Base-by-base conservation (phyloP, 1,284 basidiomycete species). In the Cystobasidium sp. region DNA sequence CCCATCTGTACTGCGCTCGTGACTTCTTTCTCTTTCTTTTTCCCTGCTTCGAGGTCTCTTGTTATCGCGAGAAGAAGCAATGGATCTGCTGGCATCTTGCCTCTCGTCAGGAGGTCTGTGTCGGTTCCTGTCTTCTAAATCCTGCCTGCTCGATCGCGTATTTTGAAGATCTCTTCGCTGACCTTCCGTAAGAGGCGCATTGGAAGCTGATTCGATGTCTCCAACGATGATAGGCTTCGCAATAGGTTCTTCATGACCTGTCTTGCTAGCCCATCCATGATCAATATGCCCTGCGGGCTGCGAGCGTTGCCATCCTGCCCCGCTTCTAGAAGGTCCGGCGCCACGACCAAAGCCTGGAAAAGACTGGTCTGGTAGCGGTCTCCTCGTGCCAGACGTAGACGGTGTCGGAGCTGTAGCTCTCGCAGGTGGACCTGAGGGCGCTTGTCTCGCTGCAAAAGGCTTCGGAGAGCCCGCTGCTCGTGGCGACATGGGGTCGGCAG, bases 221-320 rank as follows among this genome's bases (percentile, higher is more conserved):
- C 49, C 46, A 3, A n/a, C 56, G 6, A 59, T 59, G 6, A 37
- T 37, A 12, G 56, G 56, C n/a, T 59, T 59, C 9, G 56, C 39
- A 41, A 59, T 59, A n/a, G 56, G 56, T 31, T 59, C 31, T 59
- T 59, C 56, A 43, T 43, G 56, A n/a, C 56, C 52, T 49, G 55
- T 75, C 55, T 46, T 73, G 67, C n/a, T 59, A n/a, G 18, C 52
- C 62, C 49, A 77, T 67, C 41, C 44, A 9, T 6, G 37, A 41
- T 49, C 41, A n/a, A 53, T 22, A 37, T 67, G 64, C 20, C 47
- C 49, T 18, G 2, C 12, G 6, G 64, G 49, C 41, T 47, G 64
- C 24, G 61, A 63, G 22, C 61, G 43, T 14, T 63, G 44, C 44
- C 61, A 49, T 47, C 46, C 61, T 18, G 22, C 56, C n/a, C 56